Evolutionary conservation across 768 basidiomycete species (phyloP).

Genomic region (Pisolithus sp.): DNA sequence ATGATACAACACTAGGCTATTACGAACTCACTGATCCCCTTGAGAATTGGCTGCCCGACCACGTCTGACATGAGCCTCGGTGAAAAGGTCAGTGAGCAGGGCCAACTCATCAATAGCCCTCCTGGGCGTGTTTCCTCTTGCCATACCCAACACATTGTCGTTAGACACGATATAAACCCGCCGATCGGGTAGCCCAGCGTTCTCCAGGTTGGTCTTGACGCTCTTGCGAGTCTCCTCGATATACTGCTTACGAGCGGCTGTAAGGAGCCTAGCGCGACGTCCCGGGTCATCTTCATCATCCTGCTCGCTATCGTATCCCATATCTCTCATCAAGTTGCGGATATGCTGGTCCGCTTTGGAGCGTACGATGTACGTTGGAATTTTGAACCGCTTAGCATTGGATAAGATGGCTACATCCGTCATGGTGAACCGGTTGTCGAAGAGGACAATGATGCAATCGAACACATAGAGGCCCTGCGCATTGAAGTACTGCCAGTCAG

Average conservation of each 20-base stretch:
- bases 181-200: constrained; percentile 15
- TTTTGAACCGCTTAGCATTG: constrained; percentile 24
- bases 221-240: constrained; percentile 16
- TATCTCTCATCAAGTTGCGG: constrained; percentile 17
- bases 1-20: too few relatives aligned
- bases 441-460: constrained; percentile 28
- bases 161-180: constrained; percentile 24
- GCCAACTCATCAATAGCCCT: constrained; percentile 12
- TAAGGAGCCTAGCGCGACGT: constrained; percentile 4
- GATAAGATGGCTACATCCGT: constrained; percentile 29
- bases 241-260: constrained; percentile 14
- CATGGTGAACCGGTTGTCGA: constrained; percentile 28
- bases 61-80: constrained; percentile 3
- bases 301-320: constrained; percentile 12
- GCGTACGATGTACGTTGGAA: constrained; percentile 30
- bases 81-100: constrained; percentile 6
- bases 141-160: constrained; percentile 8
- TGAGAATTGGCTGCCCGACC: neutral
- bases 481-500: constrained; percentile 33
- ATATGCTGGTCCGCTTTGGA: constrained; percentile 32
- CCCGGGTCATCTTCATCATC: constrained; percentile 10
- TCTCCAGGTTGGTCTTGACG: constrained; percentile 13
- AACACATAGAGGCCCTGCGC: constrained; percentile 31
- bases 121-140: constrained; percentile 8
- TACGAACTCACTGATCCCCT: too few relatives aligned